Conservation (phyloP, 768 basidiomycete species). For the Tubosaeta brunneosetosa region DNA sequence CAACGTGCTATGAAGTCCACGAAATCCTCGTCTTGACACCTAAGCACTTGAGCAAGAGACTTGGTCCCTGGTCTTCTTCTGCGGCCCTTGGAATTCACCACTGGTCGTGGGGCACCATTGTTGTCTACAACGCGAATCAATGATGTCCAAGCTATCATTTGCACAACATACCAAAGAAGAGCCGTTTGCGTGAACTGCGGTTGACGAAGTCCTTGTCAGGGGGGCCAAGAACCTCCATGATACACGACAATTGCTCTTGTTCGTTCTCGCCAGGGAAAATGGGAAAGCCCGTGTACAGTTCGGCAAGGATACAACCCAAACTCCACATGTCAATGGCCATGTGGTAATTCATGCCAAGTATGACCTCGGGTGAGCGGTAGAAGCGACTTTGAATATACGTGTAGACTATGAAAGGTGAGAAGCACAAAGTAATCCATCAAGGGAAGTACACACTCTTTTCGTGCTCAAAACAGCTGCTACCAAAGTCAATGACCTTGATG, state of each 20-base stretch:
- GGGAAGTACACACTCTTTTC: constrained; percentile 79
- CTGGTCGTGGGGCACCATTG: constrained; percentile 86
- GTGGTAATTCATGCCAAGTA: constrained; percentile 97
- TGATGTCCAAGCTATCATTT: background rate
- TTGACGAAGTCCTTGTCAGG: constrained; percentile 96
- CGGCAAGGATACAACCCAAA: constrained; percentile 95
- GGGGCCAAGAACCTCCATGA: constrained; percentile 97
- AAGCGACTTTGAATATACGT: constrained; percentile 99
- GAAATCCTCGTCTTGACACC: constrained; percentile 91
- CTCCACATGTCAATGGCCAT: constrained; percentile 99
- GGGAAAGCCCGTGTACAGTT: constrained; percentile 95
- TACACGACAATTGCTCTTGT: constrained; percentile 95
- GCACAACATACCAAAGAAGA: constrained; percentile 82
- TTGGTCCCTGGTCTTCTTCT: constrained; percentile 89
- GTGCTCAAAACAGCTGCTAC: constrained; percentile 96
- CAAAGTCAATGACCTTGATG: constrained; percentile 98
- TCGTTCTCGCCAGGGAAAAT: constrained; percentile 99
- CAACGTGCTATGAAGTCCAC: constrained; percentile 97
- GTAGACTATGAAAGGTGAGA: constrained; percentile 61
- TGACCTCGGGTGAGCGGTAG: constrained; percentile 99
- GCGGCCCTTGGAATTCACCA: constrained; percentile 95
- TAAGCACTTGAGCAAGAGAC: constrained; percentile 81
- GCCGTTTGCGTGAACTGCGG: constrained; percentile 85
- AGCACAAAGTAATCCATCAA: background rate
- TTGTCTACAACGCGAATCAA: constrained; percentile 53